Evolutionary conservation across 371 early-diverging fungal species (phyloP).

Genomic region (Haplosporangium sp.): DNA sequence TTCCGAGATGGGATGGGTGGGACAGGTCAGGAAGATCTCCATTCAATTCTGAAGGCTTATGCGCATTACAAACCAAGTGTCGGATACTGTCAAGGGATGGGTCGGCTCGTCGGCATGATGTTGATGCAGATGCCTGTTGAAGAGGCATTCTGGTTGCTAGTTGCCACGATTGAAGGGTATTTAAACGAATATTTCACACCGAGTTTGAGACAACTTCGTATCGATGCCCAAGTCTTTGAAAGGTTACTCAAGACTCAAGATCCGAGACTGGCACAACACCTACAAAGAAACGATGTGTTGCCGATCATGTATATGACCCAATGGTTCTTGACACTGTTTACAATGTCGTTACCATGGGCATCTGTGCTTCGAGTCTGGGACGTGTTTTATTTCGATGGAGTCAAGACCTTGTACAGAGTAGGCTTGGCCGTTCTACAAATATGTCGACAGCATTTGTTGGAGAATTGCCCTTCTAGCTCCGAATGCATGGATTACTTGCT

Average conservation of each 20-base stretch:
- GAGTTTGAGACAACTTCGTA: conserved; percentile 77
- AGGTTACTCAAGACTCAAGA: conserved; percentile 75
- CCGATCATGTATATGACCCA: conserved; percentile 93
- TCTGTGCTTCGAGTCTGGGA: conserved; percentile 95
- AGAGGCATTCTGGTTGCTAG: conserved; percentile 91
- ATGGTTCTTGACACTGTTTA: conserved; percentile 95
- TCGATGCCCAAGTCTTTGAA: conserved; percentile 90
- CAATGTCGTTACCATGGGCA: conserved; percentile 91
- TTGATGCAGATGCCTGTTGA: conserved; percentile 89
- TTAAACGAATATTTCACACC: conserved; percentile 85
- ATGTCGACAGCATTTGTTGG: conserved; percentile 56
- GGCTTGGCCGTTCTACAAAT: conserved; percentile 84
- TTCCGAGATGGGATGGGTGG: conserved; percentile 74
- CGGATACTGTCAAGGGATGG: conserved; percentile 98
- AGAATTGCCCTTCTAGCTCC: conserved; percentile 21
- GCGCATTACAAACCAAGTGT: conserved; percentile 88
- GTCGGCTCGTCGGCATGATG: conserved; percentile 90
- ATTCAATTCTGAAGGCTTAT: conserved; percentile 85
- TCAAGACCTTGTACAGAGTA: conserved; percentile 80
- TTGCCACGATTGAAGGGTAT: conserved; percentile 79
- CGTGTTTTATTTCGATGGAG: conserved; percentile 87
- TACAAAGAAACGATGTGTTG: conserved; percentile 81
- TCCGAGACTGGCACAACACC: conserved; percentile 77
- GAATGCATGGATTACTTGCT: conserved; percentile 75
- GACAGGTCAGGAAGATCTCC: conserved; percentile 75